Conservation (phyloP, 495 filamentous ascomycete species). For the Penicillium psychrofluorescens region DNA sequence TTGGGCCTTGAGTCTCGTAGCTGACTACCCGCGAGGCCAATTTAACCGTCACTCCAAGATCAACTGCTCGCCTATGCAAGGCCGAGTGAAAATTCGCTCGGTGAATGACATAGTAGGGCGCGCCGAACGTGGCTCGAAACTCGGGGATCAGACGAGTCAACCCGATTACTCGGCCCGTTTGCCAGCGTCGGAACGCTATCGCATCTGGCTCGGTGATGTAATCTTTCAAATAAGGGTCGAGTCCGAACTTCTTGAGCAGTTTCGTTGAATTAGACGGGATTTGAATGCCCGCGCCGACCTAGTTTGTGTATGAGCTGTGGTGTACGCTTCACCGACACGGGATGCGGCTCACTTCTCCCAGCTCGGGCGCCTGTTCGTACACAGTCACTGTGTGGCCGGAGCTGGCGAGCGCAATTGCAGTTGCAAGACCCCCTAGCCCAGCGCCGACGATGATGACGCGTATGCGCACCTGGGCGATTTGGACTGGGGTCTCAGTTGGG, state of each 20-base stretch:
- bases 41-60: conserved; percentile 21
- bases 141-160: conserved; percentile 25
- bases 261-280: conserved; percentile 44
- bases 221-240: conserved; percentile 18
- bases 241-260: conserved; percentile 30
- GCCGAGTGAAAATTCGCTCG: conserved; percentile 30
- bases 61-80: conserved; percentile 19
- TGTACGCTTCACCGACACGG: not conserved
- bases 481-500: not conserved
- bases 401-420: conserved; percentile 18
- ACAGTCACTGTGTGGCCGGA: conserved; percentile 1
- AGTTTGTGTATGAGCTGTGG: not conserved
- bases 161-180: conserved; percentile 29
- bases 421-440: conserved; percentile 43
- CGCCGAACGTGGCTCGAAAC: conserved; percentile 24
- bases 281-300: conserved; percentile 52
- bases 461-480: not conserved
- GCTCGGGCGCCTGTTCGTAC: not conserved
- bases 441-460: conserved; percentile 41
- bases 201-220: conserved; percentile 22
- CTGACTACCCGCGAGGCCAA: conserved; percentile 10
- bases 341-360: conserved; percentile 10
- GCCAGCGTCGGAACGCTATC: conserved; percentile 29
- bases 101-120: conserved; percentile 34
- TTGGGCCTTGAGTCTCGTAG: conserved; percentile 14